phyloP scores from a whole-genome alignment of 495 filamentous ascomycete genomes.

The Emericellopsis terricola region DNA sequence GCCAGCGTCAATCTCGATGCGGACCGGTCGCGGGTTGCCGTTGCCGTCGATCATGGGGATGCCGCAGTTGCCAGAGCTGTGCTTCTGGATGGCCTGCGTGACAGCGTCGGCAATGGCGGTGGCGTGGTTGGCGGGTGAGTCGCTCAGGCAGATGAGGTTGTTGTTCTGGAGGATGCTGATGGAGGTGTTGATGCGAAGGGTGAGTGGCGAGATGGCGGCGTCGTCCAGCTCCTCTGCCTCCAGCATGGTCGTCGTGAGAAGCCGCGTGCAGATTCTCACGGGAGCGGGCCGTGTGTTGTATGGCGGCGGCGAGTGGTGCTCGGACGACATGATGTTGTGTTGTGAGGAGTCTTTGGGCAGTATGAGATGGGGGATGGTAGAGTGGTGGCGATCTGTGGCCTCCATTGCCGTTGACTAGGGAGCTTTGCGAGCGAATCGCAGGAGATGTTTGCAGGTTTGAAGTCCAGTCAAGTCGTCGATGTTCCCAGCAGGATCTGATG shows the following conservation, averaged over 20 bases:
- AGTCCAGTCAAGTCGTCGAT: too few relatives aligned
- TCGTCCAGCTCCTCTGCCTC: background rate
- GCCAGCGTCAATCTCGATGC: constrained; percentile 8
- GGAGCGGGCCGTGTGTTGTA: too few relatives aligned
- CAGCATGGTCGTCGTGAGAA: background rate
- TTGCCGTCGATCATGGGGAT: constrained; percentile 13
- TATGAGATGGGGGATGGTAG: background rate
- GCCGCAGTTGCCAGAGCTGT: constrained; percentile 5
- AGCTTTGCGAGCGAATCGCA: background rate
- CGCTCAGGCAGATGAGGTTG: constrained; percentile 7
- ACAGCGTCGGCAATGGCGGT: constrained; percentile 6
- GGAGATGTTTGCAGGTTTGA: too few relatives aligned
- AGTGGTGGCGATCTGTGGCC: background rate
- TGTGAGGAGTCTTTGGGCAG: background rate
- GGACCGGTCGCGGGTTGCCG: constrained; percentile 9
- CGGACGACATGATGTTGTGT: background rate
- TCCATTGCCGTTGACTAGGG: background rate
- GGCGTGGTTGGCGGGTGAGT: constrained; percentile 3
- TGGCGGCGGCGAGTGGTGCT: background rate
- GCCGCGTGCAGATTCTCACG: background rate
- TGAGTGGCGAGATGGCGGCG: constrained; percentile 5
- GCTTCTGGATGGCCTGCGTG: constrained; percentile 6
- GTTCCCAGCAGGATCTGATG: too few relatives aligned
- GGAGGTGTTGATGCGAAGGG: constrained; percentile 7
- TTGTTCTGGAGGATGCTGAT: constrained; percentile 8